Base-by-base conservation (phyloP, 805 yeast genomes). In the Kuraishia molischiana region DNA sequence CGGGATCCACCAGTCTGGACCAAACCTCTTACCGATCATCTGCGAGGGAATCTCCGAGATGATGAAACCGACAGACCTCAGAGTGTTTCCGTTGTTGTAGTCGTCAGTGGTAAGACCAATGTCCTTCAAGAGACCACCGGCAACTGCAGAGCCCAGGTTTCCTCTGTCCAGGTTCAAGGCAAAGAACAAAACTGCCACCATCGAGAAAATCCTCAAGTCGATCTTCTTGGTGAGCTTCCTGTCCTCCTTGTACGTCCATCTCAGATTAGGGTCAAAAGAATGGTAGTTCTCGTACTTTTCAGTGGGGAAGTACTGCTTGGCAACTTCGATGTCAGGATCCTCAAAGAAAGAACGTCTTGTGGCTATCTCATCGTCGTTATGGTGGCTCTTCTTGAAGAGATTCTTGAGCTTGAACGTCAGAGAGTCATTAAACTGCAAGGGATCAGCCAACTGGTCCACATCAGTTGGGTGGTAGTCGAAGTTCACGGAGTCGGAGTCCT, bases 1-100 rank as follows among this genome's bases (percentile, higher is more conserved):
- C 1, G 81, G 81, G 38, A 76, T 68, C 67, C 77, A 74, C 32
- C 64, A 49, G 46, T 76, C 82, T 4, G 80, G 74, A 13, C 84
- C 84, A 29, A 76, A 39, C 36, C 61, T 62, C 52, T 77, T 77
- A 18, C 79, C 71, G 22, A 77, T 60, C 43, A 77, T 56, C 46
- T 77, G 81, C 2, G 81, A 74, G 0, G 84, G 83, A 24, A 52
- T 41, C 35, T 59, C 61, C n/a, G 61, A 61, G 10, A 48, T 32
- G 37, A 59, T 47, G 37, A 59, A 59, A 14, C 56, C 41, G 5
- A 54, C 51, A 33, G 51, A 47, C 36, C 54, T 54, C 20, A 59
- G 44, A 10, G 59, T 56, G 37, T 58, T 54, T 20, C 60, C 62
- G 24, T 46, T 47, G 39, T 59, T 59, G 43, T 53, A 58, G 40